Evolutionary conservation across 2,329 filamentous ascomycete genomes (phyloP), one percentile per base, ranked within the genome.

Genomic region (Chalaropsis ovoidea): DNA sequence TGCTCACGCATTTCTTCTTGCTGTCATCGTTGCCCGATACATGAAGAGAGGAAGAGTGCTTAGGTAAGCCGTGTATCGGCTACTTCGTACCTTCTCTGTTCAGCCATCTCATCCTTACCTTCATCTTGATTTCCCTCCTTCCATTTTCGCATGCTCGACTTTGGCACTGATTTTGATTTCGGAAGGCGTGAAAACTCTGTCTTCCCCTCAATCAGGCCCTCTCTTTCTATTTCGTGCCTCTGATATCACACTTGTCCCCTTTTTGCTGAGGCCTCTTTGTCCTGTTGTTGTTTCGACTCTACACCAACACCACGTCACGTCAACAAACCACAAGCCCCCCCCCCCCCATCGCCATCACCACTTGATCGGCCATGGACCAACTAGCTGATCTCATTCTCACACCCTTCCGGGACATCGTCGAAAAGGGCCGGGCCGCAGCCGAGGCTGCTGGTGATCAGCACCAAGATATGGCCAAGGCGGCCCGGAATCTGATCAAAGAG

Each of bases 331-430:
- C 7, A 22, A 41, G 7, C 17, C 6, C 31, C 2, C 2, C 54
- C 6, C 5, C 4, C 3, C 47, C 3, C 10, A 24, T 49, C 22
- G 6, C 47, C 15, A 15, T 15, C 7, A 39, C 5, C 35, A 7
- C 8, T 10, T 35, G 31, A 35, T 35, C 60, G 8, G 35, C 35
- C 41, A 79, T 79, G 77, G 76, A 78, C 66, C 72, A 75, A 62
- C 73, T 77, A 27, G 69, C 70, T 56, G 74, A 76, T 56, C 77
- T 83, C 58, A 78, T 82, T 45, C 72, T 82, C 35, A 75, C 75
- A 43, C 80, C 80, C 35, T 83, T 83, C 69, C 75, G 73, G 63
- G 80, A 83, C 56, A 77, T 83, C 65, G 77, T 81, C 63, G 77
- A 80, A 54, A 82, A 81, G 73, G 80, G 77, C 41, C 78, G 74